Base-by-base conservation (phyloP, 306 rosid genomes). In the Lathyrus sativus region DNA sequence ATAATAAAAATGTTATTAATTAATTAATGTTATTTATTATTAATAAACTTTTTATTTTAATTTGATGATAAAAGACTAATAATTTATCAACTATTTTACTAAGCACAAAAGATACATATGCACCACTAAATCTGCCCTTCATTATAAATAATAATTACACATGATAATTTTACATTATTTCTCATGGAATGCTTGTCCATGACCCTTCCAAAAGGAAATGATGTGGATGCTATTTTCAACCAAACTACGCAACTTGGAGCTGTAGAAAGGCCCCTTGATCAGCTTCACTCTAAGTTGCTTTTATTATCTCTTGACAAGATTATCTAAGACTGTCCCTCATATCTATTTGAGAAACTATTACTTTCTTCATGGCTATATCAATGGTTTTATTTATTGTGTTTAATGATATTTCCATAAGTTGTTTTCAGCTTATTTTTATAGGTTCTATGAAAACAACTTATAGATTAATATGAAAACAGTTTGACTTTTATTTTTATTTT, bases 111-210 rank as follows among this genome's bases (percentile, higher is more conserved):
- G n/a, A n/a, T n/a, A n/a, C n/a, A n/a, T n/a, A n/a, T n/a, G n/a
- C n/a, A n/a, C n/a, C n/a, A n/a, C n/a, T n/a, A n/a, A n/a, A n/a
- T n/a, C n/a, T n/a, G n/a, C n/a, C n/a, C n/a, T n/a, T n/a, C n/a
- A n/a, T n/a, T n/a, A n/a, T n/a, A n/a, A n/a, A n/a, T n/a, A n/a
- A n/a, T n/a, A n/a, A n/a, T n/a, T n/a, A n/a, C n/a, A n/a, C n/a
- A n/a, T n/a, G n/a, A 82, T 28, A 24, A 72, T 70, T 61, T 37
- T 46, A 8, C 70, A 35, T 74, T 73, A 70, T 75, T 48, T 79
- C 56, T 73, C 74, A 97, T 80, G 99, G 99, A 77, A 93, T 93
- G 99, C 97, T 93, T 65, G 97, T 90, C 65, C 99, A 93, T 82
- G 99, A 93, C 85, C 97, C 99, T 65, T 44, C 92, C 1, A 93